Conservation (phyloP, 768 basidiomycete genomes). For the Lentinula guzmanii region DNA sequence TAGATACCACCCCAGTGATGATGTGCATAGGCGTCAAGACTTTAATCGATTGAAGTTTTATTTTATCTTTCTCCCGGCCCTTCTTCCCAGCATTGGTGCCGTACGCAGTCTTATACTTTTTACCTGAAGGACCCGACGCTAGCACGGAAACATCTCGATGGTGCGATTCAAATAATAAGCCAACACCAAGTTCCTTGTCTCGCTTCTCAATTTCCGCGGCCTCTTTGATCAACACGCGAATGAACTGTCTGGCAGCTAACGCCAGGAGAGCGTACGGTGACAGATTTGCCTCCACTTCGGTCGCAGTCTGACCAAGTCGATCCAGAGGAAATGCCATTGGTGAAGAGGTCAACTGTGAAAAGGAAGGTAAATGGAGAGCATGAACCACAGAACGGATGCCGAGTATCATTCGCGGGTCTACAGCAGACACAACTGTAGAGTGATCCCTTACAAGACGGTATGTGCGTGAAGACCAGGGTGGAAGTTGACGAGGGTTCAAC, state of each 20-base stretch:
- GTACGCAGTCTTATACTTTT: neutral
- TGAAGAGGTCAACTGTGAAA: constrained; percentile 4
- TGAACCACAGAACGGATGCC: constrained; percentile 22
- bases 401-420: constrained; percentile 27
- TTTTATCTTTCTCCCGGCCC: constrained; percentile 10
- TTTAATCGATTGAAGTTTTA: constrained; percentile 8
- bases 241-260: constrained; percentile 25
- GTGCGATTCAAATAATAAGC: neutral
- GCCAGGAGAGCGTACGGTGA: constrained; percentile 37
- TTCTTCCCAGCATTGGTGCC: constrained; percentile 13
- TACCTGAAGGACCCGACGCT: neutral
- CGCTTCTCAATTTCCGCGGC: constrained; percentile 29
- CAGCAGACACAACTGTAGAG: constrained; percentile 17
- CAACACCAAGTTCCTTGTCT: constrained; percentile 20
- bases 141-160: constrained; percentile 9
- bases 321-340: neutral
- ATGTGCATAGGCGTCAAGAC: constrained; percentile 40
- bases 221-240: constrained; percentile 27
- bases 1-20: constrained; percentile 29
- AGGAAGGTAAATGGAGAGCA: constrained; percentile 20
- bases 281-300: constrained; percentile 24
- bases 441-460: constrained; percentile 2
- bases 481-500: neutral
- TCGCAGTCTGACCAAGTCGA: neutral
- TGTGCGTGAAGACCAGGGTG: constrained; percentile 2